Base-by-base conservation (phyloP, 2,329 filamentous ascomycete genomes). In the Aspergillus costaricaensis region DNA sequence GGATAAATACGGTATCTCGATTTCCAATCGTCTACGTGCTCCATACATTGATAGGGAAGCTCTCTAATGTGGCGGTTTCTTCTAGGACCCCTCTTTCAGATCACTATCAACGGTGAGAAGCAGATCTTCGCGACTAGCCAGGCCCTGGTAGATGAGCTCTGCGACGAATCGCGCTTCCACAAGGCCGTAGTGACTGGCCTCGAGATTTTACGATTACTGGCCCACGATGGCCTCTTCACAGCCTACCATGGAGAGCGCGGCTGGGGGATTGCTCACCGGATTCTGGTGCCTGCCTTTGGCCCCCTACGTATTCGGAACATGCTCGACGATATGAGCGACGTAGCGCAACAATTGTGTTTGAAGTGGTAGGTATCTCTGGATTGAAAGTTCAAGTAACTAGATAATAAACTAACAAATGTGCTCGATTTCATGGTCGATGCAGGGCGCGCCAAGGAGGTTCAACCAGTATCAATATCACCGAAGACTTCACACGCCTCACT, bases 401-500 rank as follows among this genome's bases (percentile, higher is more conserved):
- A 10, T 4, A 0, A 32, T 23, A 2, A 12, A 32, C 10, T 32
- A 32, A 32, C 9, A 4, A 32, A 4, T 32, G 4, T 32, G 10
- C 9, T 30, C 1, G 2, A 3, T 30, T 30, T 30, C 27, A 4
- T 14, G 10, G 30, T 32, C 30, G 10, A 12, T 32, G 30, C 10
- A 32, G 30, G 30, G 30, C 30, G 1, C 30, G 30, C 30, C 30
- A 32, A 12, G 30, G 30, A 32, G 4, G 3, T 32, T 32, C 30
- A 32, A 14, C 9, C 30, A 32, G 30, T 14, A 32, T 92, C 60
- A 77, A 81, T 39, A 83, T 85, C 0, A 82, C 85, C 0, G 86
- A 89, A n/a, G 88, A 91, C 71, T 90, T 90, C 63, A 91, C 89
- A 2, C 83, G 89, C n/a, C 77, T 92, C 27, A 86, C 89, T 0